These are phyloP conservation scores for Hamiltosporidium magnivora DNA, from an alignment of 371 early-diverging fungal genomes.

Conservation along the genomic window DNA sequence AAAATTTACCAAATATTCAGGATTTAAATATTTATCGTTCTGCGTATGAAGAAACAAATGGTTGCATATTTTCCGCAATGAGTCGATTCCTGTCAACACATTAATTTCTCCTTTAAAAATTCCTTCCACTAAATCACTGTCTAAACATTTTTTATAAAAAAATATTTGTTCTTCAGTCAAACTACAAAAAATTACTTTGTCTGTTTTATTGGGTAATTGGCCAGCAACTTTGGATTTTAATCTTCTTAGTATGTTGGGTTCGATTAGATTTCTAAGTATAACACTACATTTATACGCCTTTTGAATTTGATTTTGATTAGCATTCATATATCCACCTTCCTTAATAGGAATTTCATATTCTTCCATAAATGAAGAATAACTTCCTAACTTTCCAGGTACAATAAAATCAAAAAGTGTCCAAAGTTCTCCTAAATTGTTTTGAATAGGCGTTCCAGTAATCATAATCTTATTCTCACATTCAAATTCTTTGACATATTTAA, in stretches of 20 bases:
- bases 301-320: slow-evolving; percentile 69
- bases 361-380: slow-evolving; percentile 60
- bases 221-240: slow-evolving; percentile 78
- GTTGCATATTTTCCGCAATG: slow-evolving; percentile 85
- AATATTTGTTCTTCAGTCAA: slow-evolving; percentile 65
- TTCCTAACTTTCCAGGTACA: slow-evolving; percentile 76
- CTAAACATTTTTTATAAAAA: slow-evolving; percentile 65
- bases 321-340: slow-evolving; percentile 76
- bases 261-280: slow-evolving; percentile 72
- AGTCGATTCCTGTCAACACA: slow-evolving; percentile 74
- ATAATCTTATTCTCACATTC: slow-evolving; percentile 72
- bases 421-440: slow-evolving; percentile 83
- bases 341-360: slow-evolving; percentile 63
- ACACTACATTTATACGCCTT: slow-evolving; percentile 77
- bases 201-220: slow-evolving; percentile 75
- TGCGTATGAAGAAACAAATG: slow-evolving; percentile 64
- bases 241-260: slow-evolving; percentile 76
- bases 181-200: slow-evolving; percentile 78
- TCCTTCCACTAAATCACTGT: slow-evolving; percentile 61
- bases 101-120: slow-evolving; percentile 70
- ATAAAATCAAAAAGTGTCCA: slow-evolving; percentile 90
- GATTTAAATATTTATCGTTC: slow-evolving; percentile 37
- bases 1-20: slow-evolving; percentile 55
- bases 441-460: slow-evolving; percentile 88
- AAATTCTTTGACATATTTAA: slow-evolving; percentile 68